Evolutionary conservation across 768 basidiomycete genomes (phyloP).

Genomic region (Mycena maculata): DNA sequence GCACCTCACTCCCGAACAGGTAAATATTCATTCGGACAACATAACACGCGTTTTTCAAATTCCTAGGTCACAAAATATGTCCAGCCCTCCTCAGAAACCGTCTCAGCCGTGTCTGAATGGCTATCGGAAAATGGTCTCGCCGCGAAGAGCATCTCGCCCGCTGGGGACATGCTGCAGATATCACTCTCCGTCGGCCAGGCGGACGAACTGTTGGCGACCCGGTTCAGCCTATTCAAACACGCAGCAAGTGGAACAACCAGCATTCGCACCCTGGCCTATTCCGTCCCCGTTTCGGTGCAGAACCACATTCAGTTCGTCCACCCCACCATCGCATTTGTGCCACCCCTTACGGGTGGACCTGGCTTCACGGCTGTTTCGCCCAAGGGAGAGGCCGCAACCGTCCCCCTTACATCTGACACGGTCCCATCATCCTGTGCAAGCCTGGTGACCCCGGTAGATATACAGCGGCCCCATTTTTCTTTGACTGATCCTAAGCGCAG

Average conservation of each 20-base stretch:
- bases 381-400: background rate
- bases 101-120: conserved; percentile 45
- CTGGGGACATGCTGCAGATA: conserved; percentile 36
- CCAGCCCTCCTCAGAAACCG: conserved; percentile 1
- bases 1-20: background rate
- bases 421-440: background rate
- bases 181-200: conserved; percentile 55
- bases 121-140: conserved; percentile 55
- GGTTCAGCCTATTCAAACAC: conserved; percentile 51
- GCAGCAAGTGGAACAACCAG: conserved; percentile 46
- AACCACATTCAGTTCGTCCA: conserved; percentile 56
- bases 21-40: background rate
- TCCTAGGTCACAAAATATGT: background rate
- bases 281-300: conserved; percentile 56
- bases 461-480: background rate
- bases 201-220: conserved; percentile 60
- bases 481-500: background rate
- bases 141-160: conserved; percentile 52
- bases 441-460: background rate
- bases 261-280: conserved; percentile 60
- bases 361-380: background rate
- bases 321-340: conserved; percentile 2
- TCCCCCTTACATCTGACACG: background rate
- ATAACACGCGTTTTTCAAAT: background rate
- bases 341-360: conserved; percentile 1